Base-by-base conservation (phyloP, 1,139 yeast species). In the Suhomyces wounanorum region DNA sequence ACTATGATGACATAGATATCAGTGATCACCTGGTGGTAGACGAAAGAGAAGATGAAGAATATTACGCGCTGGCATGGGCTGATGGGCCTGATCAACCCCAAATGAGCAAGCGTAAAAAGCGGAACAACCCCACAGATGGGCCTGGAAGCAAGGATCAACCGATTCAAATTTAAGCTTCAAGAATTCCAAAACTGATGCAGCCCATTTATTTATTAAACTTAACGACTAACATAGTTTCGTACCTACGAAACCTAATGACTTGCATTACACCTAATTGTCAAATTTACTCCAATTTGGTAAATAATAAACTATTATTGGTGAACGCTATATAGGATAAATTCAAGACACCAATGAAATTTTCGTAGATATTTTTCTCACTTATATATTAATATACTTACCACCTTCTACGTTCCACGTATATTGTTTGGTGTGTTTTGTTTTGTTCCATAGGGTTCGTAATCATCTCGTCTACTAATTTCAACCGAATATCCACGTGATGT, bases 1-100 rank as follows among this genome's bases (percentile, higher is more conserved):
- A 64, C 46, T 68, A 66, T 44, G 66, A 67, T 43, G 68, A 66
- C 43, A 60, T 68, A 10, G 68, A 66, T 14, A 44, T 67, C 18
- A 63, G 53, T 23, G 67, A 64, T 48, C 57, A 60, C 9, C 57
- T 55, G 7, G 69, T 60, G 23, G 64, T 60, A 7, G 66, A 61
- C 14, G 69, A 65, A 23, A 50, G 54, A 9, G 69, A 66, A 39
- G 72, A 68, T 39, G 65, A 64, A 38, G 46, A 49, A 8, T 67
- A 56, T 43, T 66, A 64, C 51, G 57, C 56, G 18, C 49, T 52
- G 17, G 55, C 61, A 18, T 66, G 71, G 71, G 45, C 52, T 3
- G 58, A 53, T 6, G 41, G 21, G 26, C 36, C 11, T 9, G 16
- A 23, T 13, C 37, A 33, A 16, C 18, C 37, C 10, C 23, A 25